Conservation (phyloP, 2,329 filamentous ascomycete species). For the Pyrenochaeta sp. region DNA sequence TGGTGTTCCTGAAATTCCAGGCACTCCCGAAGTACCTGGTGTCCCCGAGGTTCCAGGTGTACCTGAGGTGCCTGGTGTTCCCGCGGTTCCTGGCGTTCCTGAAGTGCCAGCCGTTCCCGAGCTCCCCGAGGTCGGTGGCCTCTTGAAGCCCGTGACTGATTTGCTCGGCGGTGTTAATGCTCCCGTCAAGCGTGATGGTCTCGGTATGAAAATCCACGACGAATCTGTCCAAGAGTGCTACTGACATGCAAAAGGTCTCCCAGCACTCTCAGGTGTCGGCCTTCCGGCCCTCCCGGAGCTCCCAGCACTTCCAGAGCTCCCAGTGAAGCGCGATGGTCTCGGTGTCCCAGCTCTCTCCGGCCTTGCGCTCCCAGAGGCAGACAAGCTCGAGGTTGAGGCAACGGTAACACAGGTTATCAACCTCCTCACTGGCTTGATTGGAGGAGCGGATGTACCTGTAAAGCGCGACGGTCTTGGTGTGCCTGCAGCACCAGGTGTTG, state of each 20-base stretch:
- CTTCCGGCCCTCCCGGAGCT: background rate
- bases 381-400: conserved; percentile 1
- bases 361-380: background rate
- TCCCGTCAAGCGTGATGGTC: background rate
- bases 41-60: too few species aligned
- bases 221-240: background rate
- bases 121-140: background rate
- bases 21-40: too few species aligned
- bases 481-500: conserved; percentile 1
- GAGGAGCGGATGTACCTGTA: background rate
- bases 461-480: conserved; percentile 2
- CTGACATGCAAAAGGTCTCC: background rate
- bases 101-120: background rate
- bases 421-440: background rate
- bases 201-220: background rate
- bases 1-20: too few species aligned
- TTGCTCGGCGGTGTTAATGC: background rate
- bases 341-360: background rate
- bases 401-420: conserved; percentile 3
- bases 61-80: too few species aligned
- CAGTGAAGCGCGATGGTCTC: background rate
- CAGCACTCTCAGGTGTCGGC: background rate
- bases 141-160: background rate
- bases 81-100: too few species aligned
- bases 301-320: background rate